These are phyloP conservation scores for Neurospora sp. DNA, from an alignment of 495 filamentous ascomycete genomes.

Conservation along the genomic window DNA sequence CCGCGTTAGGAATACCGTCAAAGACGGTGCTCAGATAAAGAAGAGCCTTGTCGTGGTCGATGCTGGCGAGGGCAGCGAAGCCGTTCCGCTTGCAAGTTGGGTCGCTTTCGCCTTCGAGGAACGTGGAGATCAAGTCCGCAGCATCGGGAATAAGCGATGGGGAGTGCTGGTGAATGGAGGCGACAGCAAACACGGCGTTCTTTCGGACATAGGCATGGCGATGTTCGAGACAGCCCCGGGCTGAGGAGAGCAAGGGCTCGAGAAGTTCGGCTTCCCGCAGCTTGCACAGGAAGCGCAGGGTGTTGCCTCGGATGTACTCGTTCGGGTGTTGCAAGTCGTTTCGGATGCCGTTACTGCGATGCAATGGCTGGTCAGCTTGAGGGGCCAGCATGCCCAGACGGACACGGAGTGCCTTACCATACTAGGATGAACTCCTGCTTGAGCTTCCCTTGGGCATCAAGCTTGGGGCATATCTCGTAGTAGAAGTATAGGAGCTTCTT, in stretches of 20 bases:
- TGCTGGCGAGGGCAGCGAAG: conserved; percentile 80
- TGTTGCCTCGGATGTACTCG: conserved; percentile 96
- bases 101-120: conserved; percentile 87
- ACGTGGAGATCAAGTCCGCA: conserved; percentile 79
- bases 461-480: conserved; percentile 97
- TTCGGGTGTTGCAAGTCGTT: conserved; percentile 96
- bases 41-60: conserved; percentile 86
- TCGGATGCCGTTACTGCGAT: conserved; percentile 81
- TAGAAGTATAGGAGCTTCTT: conserved; percentile 99
- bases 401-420: conserved; percentile 52
- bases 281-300: conserved; percentile 92
- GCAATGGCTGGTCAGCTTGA: conserved; percentile 9
- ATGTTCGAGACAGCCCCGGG: conserved; percentile 84
- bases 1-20: conserved; percentile 85
- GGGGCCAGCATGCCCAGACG: neutral
- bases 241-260: conserved; percentile 87
- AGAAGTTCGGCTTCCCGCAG: conserved; percentile 91
- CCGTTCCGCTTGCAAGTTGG: conserved; percentile 97
- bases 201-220: conserved; percentile 97
- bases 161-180: conserved; percentile 86
- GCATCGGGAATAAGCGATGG: conserved; percentile 91
- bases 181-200: conserved; percentile 90
- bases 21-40: conserved; percentile 87
- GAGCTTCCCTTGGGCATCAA: conserved; percentile 79
- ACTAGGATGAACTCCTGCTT: conserved; percentile 99